Evolutionary conservation across 2,329 filamentous ascomycete species (phyloP), one percentile per base, ranked within the genome.

Genomic region (Claviceps fusiformis): DNA sequence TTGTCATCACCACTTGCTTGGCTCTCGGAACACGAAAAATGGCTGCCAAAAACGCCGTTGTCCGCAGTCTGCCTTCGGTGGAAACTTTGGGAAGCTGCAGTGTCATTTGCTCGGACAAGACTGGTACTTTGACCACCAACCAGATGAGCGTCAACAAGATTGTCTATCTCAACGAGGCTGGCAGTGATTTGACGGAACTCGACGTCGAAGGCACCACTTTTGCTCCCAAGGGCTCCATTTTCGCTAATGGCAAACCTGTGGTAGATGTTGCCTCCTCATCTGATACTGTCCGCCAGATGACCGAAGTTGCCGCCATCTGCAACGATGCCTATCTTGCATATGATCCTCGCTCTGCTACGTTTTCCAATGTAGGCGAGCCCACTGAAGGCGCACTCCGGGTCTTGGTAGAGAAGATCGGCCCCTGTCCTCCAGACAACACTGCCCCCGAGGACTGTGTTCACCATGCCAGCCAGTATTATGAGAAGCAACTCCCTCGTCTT

Each of bases 41-140:
- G 95, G 95, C 93, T 24, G 88, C 90, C 57, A 97, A 95, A 77
- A 97, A 97, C 66, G 93, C 93, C 8, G 91, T 98, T 43, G 95
- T 98, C 56, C 84, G 95, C 70, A 96, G 90, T 67, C 75, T 98
- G 63, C 93, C 93, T 24, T 98, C 93, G 1, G 93, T 98, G 53
- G 93, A 98, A 73, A 98, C 93, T 13, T 79, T 98, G 54, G 93
- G 93, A 67, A 98, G 93, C 79, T 98, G 93, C 81, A 98, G 93
- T 66, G 91, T 98, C 56, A 96, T 98, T 68, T 98, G 95, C 76
- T 98, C 95, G 4, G 93, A 98, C 77, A 98, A 98, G 78, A 98
- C 93, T 5, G 95, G 93, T 62, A 98, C 93, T 51, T 74, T 98
- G 67, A 98, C 93, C 11, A 98, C 93, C 45, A 98, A 98, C 74